Conservation (phyloP, 768 basidiomycete genomes). For the Hydnomerulius pinastri region DNA sequence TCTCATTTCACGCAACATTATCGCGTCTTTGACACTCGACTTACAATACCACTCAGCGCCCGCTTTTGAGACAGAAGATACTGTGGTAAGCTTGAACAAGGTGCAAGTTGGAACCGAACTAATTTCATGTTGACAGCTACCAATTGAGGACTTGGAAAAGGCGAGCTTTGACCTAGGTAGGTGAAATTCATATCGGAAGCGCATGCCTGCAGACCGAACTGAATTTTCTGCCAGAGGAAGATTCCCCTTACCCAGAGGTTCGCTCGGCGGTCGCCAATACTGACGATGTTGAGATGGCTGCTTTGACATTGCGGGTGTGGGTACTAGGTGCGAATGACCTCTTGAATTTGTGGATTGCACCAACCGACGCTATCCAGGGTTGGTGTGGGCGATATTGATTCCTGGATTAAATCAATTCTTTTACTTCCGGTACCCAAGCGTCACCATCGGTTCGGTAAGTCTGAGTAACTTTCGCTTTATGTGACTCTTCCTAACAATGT, state of each 20-base stretch:
- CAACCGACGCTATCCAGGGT: conserved; percentile 27
- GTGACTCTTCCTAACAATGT: neutral
- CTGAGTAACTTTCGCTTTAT: neutral
- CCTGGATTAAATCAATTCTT: conserved; percentile 74
- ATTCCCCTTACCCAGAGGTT: neutral
- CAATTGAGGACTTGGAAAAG: neutral
- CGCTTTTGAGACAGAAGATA: neutral
- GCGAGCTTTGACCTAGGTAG: neutral
- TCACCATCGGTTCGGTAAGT: conserved; percentile 16
- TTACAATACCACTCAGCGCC: neutral
- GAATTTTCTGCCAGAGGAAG: neutral
- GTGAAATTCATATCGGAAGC: neutral
- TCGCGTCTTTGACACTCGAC: too few relatives aligned
- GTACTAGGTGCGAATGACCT: too few relatives aligned
- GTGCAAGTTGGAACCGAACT: neutral
- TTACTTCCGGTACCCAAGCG: conserved; percentile 58
- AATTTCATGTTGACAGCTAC: neutral
- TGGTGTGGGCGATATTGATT: conserved; percentile 54
- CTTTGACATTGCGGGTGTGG: neutral
- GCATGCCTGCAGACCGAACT: neutral
- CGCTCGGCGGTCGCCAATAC: neutral
- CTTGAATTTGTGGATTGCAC: neutral
- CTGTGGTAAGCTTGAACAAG: neutral
- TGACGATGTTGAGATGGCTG: neutral
- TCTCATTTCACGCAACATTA: too few relatives aligned